These are phyloP conservation scores for Bacidia gigantensis DNA, from an alignment of 495 filamentous ascomycete genomes.

Conservation along the genomic window DNA sequence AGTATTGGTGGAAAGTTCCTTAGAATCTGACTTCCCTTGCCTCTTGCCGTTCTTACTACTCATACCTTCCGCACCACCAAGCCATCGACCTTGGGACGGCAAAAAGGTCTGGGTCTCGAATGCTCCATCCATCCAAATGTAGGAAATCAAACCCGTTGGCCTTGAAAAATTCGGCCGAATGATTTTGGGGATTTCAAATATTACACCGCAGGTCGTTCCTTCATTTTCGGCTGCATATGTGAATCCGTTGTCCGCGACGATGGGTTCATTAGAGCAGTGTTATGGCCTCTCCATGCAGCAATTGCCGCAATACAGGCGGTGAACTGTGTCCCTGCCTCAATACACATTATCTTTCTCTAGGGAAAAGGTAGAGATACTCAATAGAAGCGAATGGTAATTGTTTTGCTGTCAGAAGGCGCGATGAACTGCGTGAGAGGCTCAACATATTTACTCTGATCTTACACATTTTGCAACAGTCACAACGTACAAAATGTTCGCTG, in stretches of 20 bases:
- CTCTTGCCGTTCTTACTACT: background rate
- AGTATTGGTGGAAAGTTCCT: background rate
- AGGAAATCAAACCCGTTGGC: background rate
- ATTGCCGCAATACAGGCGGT: constrained; percentile 2
- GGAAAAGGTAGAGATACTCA: too few species aligned
- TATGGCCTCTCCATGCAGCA: background rate
- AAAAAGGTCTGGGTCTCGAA: background rate
- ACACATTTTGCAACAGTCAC: too few species aligned
- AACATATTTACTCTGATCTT: too few species aligned
- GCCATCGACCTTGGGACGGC: background rate
- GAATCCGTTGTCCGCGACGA: constrained; percentile 1
- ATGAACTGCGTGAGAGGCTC: too few species aligned
- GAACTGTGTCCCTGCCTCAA: background rate
- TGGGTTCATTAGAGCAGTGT: background rate
- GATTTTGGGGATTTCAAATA: background rate
- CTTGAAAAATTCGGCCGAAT: background rate
- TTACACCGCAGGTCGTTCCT: background rate
- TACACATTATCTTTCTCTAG: background rate
- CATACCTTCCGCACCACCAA: background rate
- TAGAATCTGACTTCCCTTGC: background rate
- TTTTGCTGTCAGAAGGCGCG: too few species aligned
- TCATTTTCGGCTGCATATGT: background rate
- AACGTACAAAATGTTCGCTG: constrained; percentile 12
- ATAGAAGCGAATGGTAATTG: too few species aligned
- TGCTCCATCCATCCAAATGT: background rate